Percentiles rank a stretch among this genome's conserved stretches.
phyloP scores from a whole-genome alignment of 805 yeast species.

The Suhomyces prunicola region DNA sequence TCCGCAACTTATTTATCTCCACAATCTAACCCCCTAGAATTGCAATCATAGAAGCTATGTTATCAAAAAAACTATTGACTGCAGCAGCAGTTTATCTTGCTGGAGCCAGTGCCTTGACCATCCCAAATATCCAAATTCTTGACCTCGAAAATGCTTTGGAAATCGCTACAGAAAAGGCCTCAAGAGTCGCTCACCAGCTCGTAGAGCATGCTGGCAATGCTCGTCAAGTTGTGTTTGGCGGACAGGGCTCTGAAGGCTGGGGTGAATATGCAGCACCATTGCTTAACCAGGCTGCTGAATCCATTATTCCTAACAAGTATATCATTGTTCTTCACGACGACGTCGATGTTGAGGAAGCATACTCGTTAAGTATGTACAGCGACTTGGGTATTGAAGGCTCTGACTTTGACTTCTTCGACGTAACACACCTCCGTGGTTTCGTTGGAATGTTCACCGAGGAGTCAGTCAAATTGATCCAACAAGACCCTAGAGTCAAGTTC shows the following conservation, averaged over 20 bases:
- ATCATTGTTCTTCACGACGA: slow-evolving; percentile 12
- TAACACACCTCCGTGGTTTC: slow-evolving; percentile 15
- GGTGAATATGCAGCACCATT: slow-evolving; percentile 5
- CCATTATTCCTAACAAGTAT: slow-evolving; percentile 9
- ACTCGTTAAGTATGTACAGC: neutral
- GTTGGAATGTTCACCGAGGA: slow-evolving; percentile 18
- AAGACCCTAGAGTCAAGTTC: slow-evolving; percentile 16
- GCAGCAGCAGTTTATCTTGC: slow-evolving; percentile 3
- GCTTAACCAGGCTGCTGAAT: slow-evolving; percentile 1
- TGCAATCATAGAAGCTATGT: neutral
- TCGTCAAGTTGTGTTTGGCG: neutral
- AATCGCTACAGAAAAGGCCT: neutral
- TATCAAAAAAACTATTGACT: slow-evolving; percentile 1
- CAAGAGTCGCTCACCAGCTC: neutral
- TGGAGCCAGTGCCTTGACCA: slow-evolving; percentile 7
- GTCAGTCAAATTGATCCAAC: slow-evolving; percentile 12
- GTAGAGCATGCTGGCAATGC: neutral
- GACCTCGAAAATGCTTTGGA: slow-evolving; percentile 5
- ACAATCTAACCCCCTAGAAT: neutral
- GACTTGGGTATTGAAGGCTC: slow-evolving; percentile 13
- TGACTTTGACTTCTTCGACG: slow-evolving; percentile 11
- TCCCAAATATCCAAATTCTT: slow-evolving; percentile 8
- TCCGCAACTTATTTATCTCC: neutral
- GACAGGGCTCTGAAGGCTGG: neutral
- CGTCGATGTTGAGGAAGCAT: neutral